phyloP scores from a whole-genome alignment of 805 yeast species.

The Candida oleophila region DNA sequence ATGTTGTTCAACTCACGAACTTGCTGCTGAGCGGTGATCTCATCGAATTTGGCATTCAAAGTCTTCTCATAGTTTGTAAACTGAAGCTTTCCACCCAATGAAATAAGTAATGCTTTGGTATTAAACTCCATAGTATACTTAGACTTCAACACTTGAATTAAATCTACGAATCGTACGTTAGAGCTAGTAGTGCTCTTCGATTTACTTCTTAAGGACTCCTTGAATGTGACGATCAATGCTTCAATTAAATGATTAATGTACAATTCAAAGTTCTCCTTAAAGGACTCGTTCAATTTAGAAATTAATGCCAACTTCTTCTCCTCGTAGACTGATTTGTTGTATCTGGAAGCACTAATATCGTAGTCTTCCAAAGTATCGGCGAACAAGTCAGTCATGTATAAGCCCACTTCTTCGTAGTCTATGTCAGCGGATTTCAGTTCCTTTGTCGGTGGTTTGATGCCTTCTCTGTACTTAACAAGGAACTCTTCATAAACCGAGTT shows the following conservation, averaged over 20 bases:
- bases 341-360: slow-evolving; percentile 75
- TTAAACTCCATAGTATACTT: slow-evolving; percentile 12
- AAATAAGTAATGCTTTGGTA: slow-evolving; percentile 16
- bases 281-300: slow-evolving; percentile 38
- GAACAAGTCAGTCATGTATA: slow-evolving; percentile 42
- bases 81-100: slow-evolving; percentile 27
- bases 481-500: slow-evolving; percentile 33
- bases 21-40: slow-evolving; percentile 38
- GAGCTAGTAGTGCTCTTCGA: background rate
- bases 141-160: slow-evolving; percentile 7
- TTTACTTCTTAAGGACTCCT: slow-evolving; percentile 4
- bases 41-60: slow-evolving; percentile 37
- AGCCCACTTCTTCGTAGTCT: slow-evolving; percentile 49
- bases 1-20: slow-evolving; percentile 30
- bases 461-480: slow-evolving; percentile 15
- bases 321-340: slow-evolving; percentile 62
- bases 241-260: background rate
- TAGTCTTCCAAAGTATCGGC: slow-evolving; percentile 49
- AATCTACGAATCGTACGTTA: slow-evolving; percentile 15
- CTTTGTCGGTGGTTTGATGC: slow-evolving; percentile 5
- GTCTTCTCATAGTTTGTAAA: slow-evolving; percentile 17
- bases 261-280: slow-evolving; percentile 12
- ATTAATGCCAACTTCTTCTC: slow-evolving; percentile 55
- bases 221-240: background rate
- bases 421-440: background rate